Conservation (phyloP, 1,284 basidiomycete species). For the Mycosarcoma maydis region DNA sequence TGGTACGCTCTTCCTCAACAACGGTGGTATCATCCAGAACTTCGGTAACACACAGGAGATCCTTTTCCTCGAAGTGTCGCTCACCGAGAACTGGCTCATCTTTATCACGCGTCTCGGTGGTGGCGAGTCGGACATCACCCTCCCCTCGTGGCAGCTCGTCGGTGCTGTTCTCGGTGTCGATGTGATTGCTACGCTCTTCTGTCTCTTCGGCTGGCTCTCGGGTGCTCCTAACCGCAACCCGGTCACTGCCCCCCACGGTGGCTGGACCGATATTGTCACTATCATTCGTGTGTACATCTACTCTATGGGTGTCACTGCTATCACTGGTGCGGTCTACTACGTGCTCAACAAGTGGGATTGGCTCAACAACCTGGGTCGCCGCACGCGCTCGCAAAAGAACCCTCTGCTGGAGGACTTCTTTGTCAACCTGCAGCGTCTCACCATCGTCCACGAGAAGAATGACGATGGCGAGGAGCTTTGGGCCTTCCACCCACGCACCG, state of each 20-base stretch:
- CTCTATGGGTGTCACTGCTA: constrained; percentile 71
- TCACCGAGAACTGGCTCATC: constrained; percentile 73
- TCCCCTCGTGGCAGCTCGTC: constrained; percentile 70
- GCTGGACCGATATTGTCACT: constrained; percentile 71
- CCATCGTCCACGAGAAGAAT: constrained; percentile 70
- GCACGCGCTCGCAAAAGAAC: constrained; percentile 69
- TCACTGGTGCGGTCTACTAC: constrained; percentile 70
- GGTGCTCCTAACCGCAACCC: constrained; percentile 68
- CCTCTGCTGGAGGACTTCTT: constrained; percentile 71
- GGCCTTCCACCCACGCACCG: constrained; percentile 65
- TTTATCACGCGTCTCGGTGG: constrained; percentile 69
- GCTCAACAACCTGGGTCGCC: constrained; percentile 71
- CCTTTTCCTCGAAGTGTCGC: constrained; percentile 72
- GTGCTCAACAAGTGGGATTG: constrained; percentile 68
- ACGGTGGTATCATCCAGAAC: constrained; percentile 72
- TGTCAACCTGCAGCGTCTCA: constrained; percentile 70
- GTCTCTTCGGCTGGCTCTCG: constrained; percentile 72
- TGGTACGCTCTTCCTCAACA: constrained; percentile 70
- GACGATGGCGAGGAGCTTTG: constrained; percentile 62
- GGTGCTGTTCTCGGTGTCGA: constrained; percentile 72
- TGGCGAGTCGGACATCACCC: constrained; percentile 67
- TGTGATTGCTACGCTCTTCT: constrained; percentile 71
- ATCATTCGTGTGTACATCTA: constrained; percentile 71
- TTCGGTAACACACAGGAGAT: constrained; percentile 71
- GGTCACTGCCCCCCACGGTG: constrained; percentile 66